Conservation (phyloP, 108 stramenopile genomes). For the Stephanodiscus triporus region DNA sequence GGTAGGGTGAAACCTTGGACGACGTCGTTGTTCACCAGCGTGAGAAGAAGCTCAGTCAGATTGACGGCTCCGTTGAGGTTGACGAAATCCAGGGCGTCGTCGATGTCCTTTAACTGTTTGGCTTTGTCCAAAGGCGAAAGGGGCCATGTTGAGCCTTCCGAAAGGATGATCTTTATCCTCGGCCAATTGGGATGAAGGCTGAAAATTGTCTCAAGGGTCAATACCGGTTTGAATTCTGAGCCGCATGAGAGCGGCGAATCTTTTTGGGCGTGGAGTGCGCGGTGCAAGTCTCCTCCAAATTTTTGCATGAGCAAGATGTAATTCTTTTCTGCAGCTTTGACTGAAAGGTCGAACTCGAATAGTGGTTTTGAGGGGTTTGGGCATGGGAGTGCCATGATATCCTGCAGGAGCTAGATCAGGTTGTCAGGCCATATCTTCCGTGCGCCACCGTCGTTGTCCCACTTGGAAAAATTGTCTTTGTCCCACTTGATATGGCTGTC, state of each 20-base stretch:
- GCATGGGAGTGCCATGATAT: no score
- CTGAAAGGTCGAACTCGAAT: background rate
- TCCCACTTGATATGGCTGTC: no score
- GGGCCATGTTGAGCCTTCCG: conserved; percentile 10
- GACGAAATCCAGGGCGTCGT: no score
- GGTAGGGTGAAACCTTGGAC: conserved; percentile 13
- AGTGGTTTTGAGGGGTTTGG: no score
- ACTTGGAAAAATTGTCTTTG: no score
- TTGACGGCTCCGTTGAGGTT: no score
- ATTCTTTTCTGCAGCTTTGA: background rate
- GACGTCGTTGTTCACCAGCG: conserved; percentile 30
- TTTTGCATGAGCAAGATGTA: no score
- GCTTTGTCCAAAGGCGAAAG: conserved; percentile 6
- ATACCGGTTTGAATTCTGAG: conserved; percentile 4
- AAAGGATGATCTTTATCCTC: background rate
- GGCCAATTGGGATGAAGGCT: conserved; percentile 10
- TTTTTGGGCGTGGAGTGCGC: conserved; percentile 1
- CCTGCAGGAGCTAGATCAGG: no score
- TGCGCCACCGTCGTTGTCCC: no score
- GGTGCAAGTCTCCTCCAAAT: no score
- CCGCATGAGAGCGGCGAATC: conserved; percentile 10
- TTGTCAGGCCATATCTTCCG: no score
- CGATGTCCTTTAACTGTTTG: background rate
- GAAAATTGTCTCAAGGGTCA: conserved; percentile 4
- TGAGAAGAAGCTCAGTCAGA: no score